Evolutionary conservation across 2,329 filamentous ascomycete species (phyloP).

Genomic region (Colletotrichum tofieldiae): DNA sequence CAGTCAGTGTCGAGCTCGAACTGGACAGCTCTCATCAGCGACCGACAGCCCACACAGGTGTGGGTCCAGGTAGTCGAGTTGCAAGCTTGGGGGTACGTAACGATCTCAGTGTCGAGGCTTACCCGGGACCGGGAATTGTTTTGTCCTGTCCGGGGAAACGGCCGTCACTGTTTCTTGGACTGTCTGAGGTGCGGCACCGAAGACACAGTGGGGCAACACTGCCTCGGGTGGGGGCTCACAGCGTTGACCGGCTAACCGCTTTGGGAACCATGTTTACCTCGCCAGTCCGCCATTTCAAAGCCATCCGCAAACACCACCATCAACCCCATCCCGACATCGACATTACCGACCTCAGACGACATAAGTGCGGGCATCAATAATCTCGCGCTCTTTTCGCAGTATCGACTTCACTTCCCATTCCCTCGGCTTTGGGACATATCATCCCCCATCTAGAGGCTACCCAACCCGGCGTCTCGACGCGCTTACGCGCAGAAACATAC

Average conservation of each 20-base stretch:
- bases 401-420: background rate
- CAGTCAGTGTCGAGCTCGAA: constrained; percentile 23
- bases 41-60: constrained; percentile 22
- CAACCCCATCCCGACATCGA: constrained; percentile 19
- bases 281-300: constrained; percentile 14
- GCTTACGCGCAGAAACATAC: constrained; percentile 35
- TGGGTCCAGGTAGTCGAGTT: constrained; percentile 14
- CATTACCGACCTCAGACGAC: constrained; percentile 8
- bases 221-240: constrained; percentile 8
- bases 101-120: background rate
- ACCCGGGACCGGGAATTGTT: constrained; percentile 3
- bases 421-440: background rate
- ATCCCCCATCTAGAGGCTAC: background rate
- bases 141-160: background rate
- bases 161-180: background rate
- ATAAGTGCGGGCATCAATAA: constrained; percentile 18
- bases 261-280: constrained; percentile 52
- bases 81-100: background rate
- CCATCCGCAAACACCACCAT: constrained; percentile 25
- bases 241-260: constrained; percentile 30
- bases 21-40: constrained; percentile 41
- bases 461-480: constrained; percentile 13
- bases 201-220: background rate
- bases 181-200: background rate
- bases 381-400: background rate